Evolutionary conservation across 805 yeast species (phyloP), one percentile per base, ranked within the genome.

Genomic region (Cephaloascus albidus): DNA sequence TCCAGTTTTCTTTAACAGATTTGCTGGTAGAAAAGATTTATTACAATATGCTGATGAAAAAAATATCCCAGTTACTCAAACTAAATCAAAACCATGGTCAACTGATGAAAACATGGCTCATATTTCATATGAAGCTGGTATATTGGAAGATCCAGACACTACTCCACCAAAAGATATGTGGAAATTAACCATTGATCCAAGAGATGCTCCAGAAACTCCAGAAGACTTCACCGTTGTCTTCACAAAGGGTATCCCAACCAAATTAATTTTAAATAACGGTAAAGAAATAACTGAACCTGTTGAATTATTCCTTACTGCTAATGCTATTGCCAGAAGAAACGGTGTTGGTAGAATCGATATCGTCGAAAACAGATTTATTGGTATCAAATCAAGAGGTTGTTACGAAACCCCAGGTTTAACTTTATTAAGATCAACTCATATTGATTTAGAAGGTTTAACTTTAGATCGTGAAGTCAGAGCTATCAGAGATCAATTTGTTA

Each of bases 141-240:
- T 93, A 52, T 78, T 93, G 57, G 99, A 93, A 71, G 96, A 93
- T 70, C 99, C 99, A 59, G 85, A 93, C 65, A 81, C 90, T 53
- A 93, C 98, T 39, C 98, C 98, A 48, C 98, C 98, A 68, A 90
- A 89, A 73, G 98, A 93, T 65, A 93, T 93, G 98, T 93, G 98
- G 98, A 93, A 93, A 72, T 78, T 93, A 61, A 93, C 96, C 34
- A 86, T 84, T 44, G 98, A 90, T 66, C 97, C 98, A 54, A 60
- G 70, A 33, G 97, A 90, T 58, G 97, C 98, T 41, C 98, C 98
- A 56, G 80, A 85, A 45, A 69, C 70, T 38, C 97, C 97, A 54
- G 97, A 93, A 73, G 83, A 82, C 60, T 80, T 93, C 64, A 67
- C 84, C 18, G 79, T 93, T 45, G 78, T 72, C 43, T 93, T 88